A percentile compares a stretch with the other conserved stretches of the same genome.
phyloP scores from a whole-genome alignment of 331 rosid genomes.

The Acacia concinna region DNA sequence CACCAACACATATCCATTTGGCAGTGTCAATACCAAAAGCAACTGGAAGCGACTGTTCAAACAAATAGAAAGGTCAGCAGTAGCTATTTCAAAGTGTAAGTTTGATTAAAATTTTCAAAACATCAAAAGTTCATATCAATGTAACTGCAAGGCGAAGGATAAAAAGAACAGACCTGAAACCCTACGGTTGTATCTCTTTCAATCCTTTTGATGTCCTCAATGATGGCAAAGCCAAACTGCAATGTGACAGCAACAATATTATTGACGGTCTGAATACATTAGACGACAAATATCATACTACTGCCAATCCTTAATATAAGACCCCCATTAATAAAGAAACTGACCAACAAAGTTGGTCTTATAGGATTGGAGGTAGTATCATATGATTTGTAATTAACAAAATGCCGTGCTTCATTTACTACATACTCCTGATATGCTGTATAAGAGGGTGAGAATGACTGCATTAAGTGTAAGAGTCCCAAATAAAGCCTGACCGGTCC shows the following conservation, averaged over 20 bases:
- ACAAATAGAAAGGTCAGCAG: not conserved
- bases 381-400: no score
- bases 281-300: not conserved
- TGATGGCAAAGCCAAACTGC: constrained; percentile 1
- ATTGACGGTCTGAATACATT: not conserved
- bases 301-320: no score
- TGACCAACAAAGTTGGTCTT: no score
- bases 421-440: constrained; percentile 5
- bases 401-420: not conserved
- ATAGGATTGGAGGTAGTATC: no score
- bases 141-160: not conserved
- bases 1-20: constrained; percentile 1
- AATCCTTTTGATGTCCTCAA: not conserved
- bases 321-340: no score
- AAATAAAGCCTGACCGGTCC: constrained; percentile 4
- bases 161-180: not conserved
- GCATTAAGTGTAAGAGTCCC: constrained; percentile 6
- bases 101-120: not conserved
- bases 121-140: not conserved
- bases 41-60: constrained; percentile 4
- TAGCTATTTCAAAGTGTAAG: not conserved
- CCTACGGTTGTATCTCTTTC: not conserved
- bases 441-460: not conserved
- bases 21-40: not conserved
- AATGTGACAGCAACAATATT: not conserved